A percentile compares a stretch with the other conserved stretches of the same genome.
phyloP scores from a whole-genome alignment of 192 early-diverging fungal genomes.

The Pilobolus umbonatus region DNA sequence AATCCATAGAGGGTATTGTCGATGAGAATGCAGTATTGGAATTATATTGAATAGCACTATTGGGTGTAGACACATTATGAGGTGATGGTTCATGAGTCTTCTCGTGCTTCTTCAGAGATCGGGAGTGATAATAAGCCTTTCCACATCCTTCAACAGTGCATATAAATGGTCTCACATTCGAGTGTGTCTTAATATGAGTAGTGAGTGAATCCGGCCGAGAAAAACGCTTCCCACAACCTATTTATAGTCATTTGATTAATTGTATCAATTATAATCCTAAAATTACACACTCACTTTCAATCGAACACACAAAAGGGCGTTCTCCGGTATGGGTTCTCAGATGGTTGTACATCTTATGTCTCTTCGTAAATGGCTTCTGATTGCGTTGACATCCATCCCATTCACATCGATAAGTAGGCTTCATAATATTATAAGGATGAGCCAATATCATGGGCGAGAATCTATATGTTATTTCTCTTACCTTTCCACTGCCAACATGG shows the following conservation, averaged over 20 bases:
- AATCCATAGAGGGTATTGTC: not conserved
- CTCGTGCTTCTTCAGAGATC: conserved; percentile 58
- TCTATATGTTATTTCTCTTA: conserved; percentile 13
- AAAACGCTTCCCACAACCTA: conserved; percentile 66
- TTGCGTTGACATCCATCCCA: conserved; percentile 47
- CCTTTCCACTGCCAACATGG: conserved; percentile 55
- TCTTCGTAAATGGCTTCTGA: conserved; percentile 62
- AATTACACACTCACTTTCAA: conserved; percentile 26
- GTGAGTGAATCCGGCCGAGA: conserved; percentile 59
- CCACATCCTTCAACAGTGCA: conserved; percentile 46
- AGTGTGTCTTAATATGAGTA: conserved; percentile 56
- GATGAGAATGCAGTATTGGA: not conserved
- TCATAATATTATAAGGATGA: not conserved
- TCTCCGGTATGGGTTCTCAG: conserved; percentile 73
- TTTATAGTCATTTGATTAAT: not conserved
- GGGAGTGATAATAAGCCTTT: conserved; percentile 58
- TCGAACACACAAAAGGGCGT: conserved; percentile 61
- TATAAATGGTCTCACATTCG: conserved; percentile 50
- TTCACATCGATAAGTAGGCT: conserved; percentile 46
- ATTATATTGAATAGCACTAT: not conserved
- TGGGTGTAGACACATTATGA: not conserved
- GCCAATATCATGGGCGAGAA: not conserved
- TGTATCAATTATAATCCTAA: no score
- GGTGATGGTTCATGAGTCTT: conserved; percentile 37
- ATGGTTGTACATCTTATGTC: conserved; percentile 69